Evolutionary conservation across 805 yeast species (phyloP), one percentile per base, ranked within the genome.

Genomic region (Lachancea thermotolerans): DNA sequence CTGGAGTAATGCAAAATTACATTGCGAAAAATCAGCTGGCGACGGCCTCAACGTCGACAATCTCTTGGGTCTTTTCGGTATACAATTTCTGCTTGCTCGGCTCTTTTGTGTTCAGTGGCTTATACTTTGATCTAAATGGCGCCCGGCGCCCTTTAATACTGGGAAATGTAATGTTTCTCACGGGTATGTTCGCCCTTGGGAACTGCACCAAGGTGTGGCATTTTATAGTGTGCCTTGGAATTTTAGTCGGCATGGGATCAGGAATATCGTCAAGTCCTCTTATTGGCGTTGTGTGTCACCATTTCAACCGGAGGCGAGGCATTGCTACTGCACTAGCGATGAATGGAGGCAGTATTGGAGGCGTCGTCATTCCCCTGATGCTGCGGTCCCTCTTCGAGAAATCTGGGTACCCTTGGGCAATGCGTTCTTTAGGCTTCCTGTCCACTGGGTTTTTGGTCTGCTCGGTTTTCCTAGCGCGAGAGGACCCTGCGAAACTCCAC

Each of bases 1-100:
- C 76, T 10, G 88, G 89, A 44, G 82, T 81, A 0, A 69, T 83
- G 34, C 85, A 83, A 60, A 77, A 85, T 0, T 82, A 78, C 58
- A 71, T 83, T 1, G 64, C 77, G 2, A 60, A 63, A 14, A 74
- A 81, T 55, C 80, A 79, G 49, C 66, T 84, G 46, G 55, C 57
- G 6, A 51, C 68, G 30, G 59, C 70, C 17, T 59, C 73, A 12
- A 68, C 78, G 12, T 69, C 81, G 16, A 60, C 76, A 2, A 68
- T 82, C 4, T 78, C 86, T 1, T 85, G 91, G 93, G 75, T 84
- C 46, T 85, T 84, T 56, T 74, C 64, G 10, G 49, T 59, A 1
- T 60, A 51, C 43, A 52, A 49, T 37, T 61, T 56, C 43, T 51
- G 59, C 25, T 44, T 60, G 0, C 56, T 60, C 27, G 53, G 57